These are phyloP conservation scores for Dioszegia aurantiaca DNA, from an alignment of 768 basidiomycete genomes.

Conservation along the genomic window DNA sequence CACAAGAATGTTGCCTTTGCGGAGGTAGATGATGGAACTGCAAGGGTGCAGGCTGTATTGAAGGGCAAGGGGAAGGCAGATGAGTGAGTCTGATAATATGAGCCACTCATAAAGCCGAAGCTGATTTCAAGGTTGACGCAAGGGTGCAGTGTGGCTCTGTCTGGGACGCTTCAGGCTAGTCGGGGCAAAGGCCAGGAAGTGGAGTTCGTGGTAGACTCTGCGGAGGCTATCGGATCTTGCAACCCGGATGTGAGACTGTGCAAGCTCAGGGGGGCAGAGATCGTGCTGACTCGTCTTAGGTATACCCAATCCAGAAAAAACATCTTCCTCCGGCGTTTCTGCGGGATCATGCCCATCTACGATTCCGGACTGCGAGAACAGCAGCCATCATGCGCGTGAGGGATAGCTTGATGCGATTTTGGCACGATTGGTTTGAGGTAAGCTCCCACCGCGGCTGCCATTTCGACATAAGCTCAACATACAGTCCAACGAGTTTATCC, in stretches of 20 bases:
- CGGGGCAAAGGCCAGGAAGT: conserved; percentile 58
- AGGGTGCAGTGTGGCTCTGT: conserved; percentile 61
- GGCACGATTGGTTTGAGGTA: conserved; percentile 73
- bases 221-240: conserved; percentile 61
- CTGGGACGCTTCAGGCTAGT: conserved; percentile 57
- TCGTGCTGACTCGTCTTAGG: conserved; percentile 54
- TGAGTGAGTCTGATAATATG: conserved; percentile 26
- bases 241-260: conserved; percentile 59
- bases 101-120: no score
- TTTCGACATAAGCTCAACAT: conserved; percentile 3
- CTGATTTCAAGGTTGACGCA: conserved; percentile 55
- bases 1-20: conserved; percentile 89
- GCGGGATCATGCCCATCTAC: conserved; percentile 81
- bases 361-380: conserved; percentile 69
- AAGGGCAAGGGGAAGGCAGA: conserved; percentile 54
- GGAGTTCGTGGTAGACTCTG: conserved; percentile 59
- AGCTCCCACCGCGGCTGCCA: conserved; percentile 26
- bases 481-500: conserved; percentile 73
- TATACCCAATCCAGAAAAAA: conserved; percentile 91
- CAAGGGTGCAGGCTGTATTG: conserved; percentile 77
- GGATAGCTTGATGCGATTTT: conserved; percentile 59
- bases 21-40: conserved; percentile 71
- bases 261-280: background rate
- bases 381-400: conserved; percentile 75
- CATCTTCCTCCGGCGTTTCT: conserved; percentile 72